phyloP scores from a whole-genome alignment of 768 basidiomycete species.

The Tylopilus rubrobrunneus region DNA sequence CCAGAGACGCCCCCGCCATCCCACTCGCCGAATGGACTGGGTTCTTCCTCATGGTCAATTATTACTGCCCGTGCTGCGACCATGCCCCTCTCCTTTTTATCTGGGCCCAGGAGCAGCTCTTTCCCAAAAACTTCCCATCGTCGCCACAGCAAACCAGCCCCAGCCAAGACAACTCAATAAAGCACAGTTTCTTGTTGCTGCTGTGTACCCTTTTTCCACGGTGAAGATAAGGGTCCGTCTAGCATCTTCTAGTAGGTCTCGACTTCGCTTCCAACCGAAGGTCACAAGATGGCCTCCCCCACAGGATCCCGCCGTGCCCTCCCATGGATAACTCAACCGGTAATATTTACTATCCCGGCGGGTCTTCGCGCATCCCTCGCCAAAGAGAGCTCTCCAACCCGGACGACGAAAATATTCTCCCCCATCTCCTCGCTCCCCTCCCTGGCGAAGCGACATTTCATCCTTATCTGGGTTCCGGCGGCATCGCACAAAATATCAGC shows the following conservation, averaged over 20 bases:
- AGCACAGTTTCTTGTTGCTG: constrained; percentile 4
- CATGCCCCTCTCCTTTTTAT: constrained; percentile 28
- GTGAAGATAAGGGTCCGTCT: constrained; percentile 17
- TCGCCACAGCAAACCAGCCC: neutral
- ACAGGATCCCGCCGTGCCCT: constrained; percentile 5
- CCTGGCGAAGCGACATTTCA: constrained; percentile 11
- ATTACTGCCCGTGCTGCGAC: no score
- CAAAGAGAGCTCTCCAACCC: constrained; percentile 12
- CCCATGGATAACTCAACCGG: constrained; percentile 21
- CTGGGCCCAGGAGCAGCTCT: no score
- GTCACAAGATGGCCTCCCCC: constrained; percentile 22
- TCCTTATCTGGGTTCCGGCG: constrained; percentile 13
- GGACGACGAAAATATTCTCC: constrained; percentile 13
- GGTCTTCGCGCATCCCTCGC: constrained; percentile 9
- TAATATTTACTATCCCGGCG: constrained; percentile 14
- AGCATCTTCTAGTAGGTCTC: constrained; percentile 20
- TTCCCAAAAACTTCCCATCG: constrained; percentile 9
- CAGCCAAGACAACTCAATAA: constrained; percentile 1
- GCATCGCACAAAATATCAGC: constrained; percentile 25
- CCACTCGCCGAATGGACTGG: constrained; percentile 15
- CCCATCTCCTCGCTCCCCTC: constrained; percentile 17
- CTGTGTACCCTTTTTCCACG: constrained; percentile 28
- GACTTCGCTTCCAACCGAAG: constrained; percentile 6
- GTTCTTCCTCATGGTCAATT: no score
- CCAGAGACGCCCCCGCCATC: constrained; percentile 19